phyloP scores from a whole-genome alignment of 306 rosid genomes.

The Acacia crassicarpa region DNA sequence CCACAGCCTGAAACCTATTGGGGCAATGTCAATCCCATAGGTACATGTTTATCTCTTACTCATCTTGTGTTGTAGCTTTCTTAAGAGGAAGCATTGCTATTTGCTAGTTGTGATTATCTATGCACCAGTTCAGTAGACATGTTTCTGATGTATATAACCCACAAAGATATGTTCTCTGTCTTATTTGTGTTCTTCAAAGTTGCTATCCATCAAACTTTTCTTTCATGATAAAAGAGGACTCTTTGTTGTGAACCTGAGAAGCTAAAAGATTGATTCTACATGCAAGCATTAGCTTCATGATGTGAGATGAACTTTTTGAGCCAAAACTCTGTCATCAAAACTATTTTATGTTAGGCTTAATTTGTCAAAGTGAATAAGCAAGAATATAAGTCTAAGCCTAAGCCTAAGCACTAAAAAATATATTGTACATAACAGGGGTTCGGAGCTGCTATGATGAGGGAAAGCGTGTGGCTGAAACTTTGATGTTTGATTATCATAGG shows the following conservation, averaged over 20 bases:
- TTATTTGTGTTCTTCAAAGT: slow-evolving; percentile 1
- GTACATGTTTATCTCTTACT: slow-evolving; percentile 50
- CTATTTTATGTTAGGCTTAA: background rate
- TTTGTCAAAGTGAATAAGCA: background rate
- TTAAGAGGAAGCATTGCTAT: slow-evolving; percentile 17
- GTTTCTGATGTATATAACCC: slow-evolving; percentile 13
- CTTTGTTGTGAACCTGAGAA: background rate
- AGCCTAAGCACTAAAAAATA: background rate
- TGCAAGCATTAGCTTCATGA: background rate
- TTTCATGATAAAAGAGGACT: slow-evolving; percentile 4
- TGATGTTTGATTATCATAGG: slow-evolving; percentile 98
- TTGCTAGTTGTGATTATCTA: background rate
- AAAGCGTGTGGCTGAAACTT: slow-evolving; percentile 96
- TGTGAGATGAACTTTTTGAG: slow-evolving; percentile 4
- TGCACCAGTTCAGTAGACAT: background rate
- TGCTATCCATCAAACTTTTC: slow-evolving; percentile 5
- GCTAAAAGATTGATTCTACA: background rate
- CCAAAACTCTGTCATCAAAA: background rate
- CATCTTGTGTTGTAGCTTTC: slow-evolving; percentile 17
- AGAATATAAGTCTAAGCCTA: slow-evolving; percentile 18
- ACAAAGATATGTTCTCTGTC: slow-evolving; percentile 3
- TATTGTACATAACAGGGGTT: slow-evolving; percentile 60
- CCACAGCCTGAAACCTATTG: slow-evolving; percentile 93
- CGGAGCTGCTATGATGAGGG: slow-evolving; percentile 99
- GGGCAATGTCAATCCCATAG: slow-evolving; percentile 99